Percentiles rank a stretch among this genome's conserved stretches.
Conservation (phyloP, 148 eudicot genomes). For the Vaccinium corymbosum region DNA sequence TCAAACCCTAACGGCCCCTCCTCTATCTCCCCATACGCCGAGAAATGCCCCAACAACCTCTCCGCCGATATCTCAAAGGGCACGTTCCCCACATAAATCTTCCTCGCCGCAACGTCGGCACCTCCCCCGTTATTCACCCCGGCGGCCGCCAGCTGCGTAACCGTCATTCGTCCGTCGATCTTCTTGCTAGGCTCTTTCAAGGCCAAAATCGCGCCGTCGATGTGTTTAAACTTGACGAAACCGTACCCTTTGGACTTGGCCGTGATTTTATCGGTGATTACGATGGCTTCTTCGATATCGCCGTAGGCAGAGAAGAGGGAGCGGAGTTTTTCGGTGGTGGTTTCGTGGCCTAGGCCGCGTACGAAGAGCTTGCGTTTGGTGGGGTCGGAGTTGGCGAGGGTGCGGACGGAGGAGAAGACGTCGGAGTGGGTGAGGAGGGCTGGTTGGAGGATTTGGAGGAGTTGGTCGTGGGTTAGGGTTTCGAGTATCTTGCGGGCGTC, state of each 20-base stretch:
- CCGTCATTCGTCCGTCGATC: slow-evolving; percentile 86
- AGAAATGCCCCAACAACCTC: slow-evolving; percentile 58
- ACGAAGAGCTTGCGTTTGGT: slow-evolving; percentile 78
- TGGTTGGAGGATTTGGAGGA: slow-evolving; percentile 44
- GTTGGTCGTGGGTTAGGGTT: slow-evolving; percentile 50
- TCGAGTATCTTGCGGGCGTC: slow-evolving; percentile 61
- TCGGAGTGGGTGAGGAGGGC: slow-evolving; percentile 57
- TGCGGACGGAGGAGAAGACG: slow-evolving; percentile 55
- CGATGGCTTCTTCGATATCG: slow-evolving; percentile 73
- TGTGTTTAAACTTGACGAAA: slow-evolving; percentile 72
- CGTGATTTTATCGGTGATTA: slow-evolving; percentile 57
- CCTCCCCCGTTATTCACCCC: slow-evolving; percentile 28
- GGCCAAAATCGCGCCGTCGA: slow-evolving; percentile 70
- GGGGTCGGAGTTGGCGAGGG: slow-evolving; percentile 64
- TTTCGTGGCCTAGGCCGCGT: slow-evolving; percentile 71
- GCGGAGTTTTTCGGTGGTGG: slow-evolving; percentile 56
- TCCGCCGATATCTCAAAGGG: slow-evolving; percentile 75
- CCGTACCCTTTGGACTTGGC: slow-evolving; percentile 84
- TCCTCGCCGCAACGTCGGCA: slow-evolving; percentile 64
- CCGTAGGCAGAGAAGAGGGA: slow-evolving; percentile 53
- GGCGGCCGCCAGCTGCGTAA: slow-evolving; percentile 65
- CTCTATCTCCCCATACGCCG: slow-evolving; percentile 76
- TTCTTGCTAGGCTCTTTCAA: slow-evolving; percentile 69
- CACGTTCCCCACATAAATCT: slow-evolving; percentile 83
- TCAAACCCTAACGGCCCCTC: slow-evolving; percentile 97